These are phyloP conservation scores for Camelina hispida DNA, from an alignment of 345 rosid genomes.

Conservation along the genomic window DNA sequence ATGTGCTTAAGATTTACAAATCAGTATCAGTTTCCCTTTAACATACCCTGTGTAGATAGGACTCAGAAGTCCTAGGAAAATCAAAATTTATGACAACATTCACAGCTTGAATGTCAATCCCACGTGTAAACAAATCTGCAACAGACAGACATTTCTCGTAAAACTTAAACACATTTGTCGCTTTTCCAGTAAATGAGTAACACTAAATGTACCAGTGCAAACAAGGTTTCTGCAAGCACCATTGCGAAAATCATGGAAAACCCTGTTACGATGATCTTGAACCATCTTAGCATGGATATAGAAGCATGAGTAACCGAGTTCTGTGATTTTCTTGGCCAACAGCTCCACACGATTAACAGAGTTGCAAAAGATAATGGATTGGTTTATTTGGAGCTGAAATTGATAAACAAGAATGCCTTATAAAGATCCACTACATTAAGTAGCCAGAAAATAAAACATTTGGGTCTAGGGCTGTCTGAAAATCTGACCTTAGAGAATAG, in stretches of 20 bases:
- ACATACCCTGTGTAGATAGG: slow-evolving; percentile 97
- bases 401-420: not conserved
- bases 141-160: slow-evolving; percentile 7
- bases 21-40: not conserved
- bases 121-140: slow-evolving; percentile 96
- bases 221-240: slow-evolving; percentile 99
- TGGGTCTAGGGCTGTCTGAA: not conserved
- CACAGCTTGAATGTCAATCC: slow-evolving; percentile 99
- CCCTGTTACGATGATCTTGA: slow-evolving; percentile 98
- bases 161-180: slow-evolving; percentile 15
- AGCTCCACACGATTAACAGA: slow-evolving; percentile 97
- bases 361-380: slow-evolving; percentile 96
- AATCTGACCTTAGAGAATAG: slow-evolving; percentile 85
- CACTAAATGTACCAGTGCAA: slow-evolving; percentile 76
- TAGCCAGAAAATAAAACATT: not conserved
- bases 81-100: slow-evolving; percentile 97
- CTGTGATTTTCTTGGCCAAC: slow-evolving; percentile 97
- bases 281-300: slow-evolving; percentile 98
- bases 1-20: slow-evolving; percentile 4
- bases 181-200: not conserved
- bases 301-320: slow-evolving; percentile 97
- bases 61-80: slow-evolving; percentile 94
- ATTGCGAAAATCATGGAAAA: slow-evolving; percentile 97
- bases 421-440: not conserved
- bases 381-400: slow-evolving; percentile 96